Evolutionary conservation across 192 early-diverging fungal genomes (phyloP), one percentile per base, ranked within the genome.

Genomic region (Coemansia sp.): DNA sequence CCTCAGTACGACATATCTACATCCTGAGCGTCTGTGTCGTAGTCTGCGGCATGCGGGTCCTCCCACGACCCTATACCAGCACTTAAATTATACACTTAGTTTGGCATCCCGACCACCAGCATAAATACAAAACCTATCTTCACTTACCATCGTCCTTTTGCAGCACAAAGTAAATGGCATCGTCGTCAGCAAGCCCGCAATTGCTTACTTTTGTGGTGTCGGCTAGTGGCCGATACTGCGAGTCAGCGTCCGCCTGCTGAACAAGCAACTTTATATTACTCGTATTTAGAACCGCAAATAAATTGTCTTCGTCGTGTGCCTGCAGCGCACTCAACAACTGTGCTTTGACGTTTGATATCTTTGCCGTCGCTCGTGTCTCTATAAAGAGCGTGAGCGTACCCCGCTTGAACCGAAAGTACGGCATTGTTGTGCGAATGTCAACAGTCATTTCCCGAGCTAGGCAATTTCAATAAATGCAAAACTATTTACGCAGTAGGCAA

Each of bases 371-470:
- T 2, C 35, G 41, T 19, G 70, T 29, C 23, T 63, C 63, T 4
- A 81, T 25, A 49, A 81, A 69, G 17, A 81, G 51, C 9, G 79
- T 81, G 47, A 81, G 52, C 2, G 27, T 17, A 39, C 66, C 79
- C 15, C 79, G 66, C 56, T 81, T 81, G 27, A 75, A 58, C 3
- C 73, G 69, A 51, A 75, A 81, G 47, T 66, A 75, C 9, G 79
- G 79, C 23, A 24, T n/a, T 11, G 47, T 50, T 15, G 32, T 48
- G 25, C 64, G 29, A 47, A 79, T 70, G 32, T 73, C 67, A 10
- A 22, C 29, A 49, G 60, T 61, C 71, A 73, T 63, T n/a, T 12
- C 29, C 11, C 55, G 29, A 19, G 4, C 25, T 15, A 17, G 29
- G 32, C 19, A 58, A 29, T 56, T 17, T 53, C 7, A 35, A 35